Evolutionary conservation across 1,139 yeast species (phyloP), one percentile per base, ranked within the genome.

Genomic region (Arxiozyma heterogenica): DNA sequence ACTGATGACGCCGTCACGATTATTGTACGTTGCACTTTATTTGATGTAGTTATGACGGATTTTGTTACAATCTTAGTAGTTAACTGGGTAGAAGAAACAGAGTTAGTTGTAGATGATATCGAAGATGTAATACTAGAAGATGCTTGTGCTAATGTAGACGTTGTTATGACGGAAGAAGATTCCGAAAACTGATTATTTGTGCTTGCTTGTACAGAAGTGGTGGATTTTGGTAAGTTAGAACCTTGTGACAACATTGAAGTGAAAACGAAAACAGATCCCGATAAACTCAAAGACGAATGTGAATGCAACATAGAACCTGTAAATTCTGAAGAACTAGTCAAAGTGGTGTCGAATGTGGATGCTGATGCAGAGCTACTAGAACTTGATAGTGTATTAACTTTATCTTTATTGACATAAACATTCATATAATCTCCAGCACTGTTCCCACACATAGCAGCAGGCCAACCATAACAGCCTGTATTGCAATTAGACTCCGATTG

Each of bases 401-500:
- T 41, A 21, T 50, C 41, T 20, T 62, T 63, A 43, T 62, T 60
- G 4, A 71, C 66, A 58, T 75, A 82, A 11, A 84, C 80, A 51
- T 78, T 71, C 61, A 77, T 76, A 41, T 38, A 50, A 9, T 25
- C 15, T 59, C 76, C 79, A 25, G 66, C 68, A 44, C 60, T 50
- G 18, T 87, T 87, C 61, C 93, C 93, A 70, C 93, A 85, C 27
- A 67, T 74, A 57, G 81, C 84, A 8, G 60, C 54, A 1, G 77
- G 76, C 67, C 78, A 84, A 5, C 90, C 91, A 49, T 70, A 67
- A 69, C 93, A 85, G 1, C 66, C 55, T 4, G 66, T 62, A 53
- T 75, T 62, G 71, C 93, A 85, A 51, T 75, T 69, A 34, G 73
- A 64, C 42, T 46, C 49, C 6, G 53, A 30, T 17, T 27, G 17